A percentile compares a stretch with the other conserved stretches of the same genome.
phyloP scores from a whole-genome alignment of 306 rosid species.

The Trifolium subterraneum region DNA sequence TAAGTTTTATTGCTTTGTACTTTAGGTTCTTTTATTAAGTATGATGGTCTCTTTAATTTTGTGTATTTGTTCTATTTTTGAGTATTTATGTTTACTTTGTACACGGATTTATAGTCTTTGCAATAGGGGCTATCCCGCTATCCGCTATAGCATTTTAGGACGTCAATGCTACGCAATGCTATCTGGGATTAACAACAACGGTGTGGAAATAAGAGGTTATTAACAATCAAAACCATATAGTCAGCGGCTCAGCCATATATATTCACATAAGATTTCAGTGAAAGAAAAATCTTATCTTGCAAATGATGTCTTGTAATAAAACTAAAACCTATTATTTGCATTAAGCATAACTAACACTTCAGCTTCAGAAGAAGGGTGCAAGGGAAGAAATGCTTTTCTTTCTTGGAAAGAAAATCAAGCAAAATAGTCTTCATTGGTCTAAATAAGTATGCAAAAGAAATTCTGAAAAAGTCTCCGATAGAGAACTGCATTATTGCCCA shows the following conservation, averaged over 20 bases:
- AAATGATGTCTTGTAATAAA: slow-evolving; percentile 27
- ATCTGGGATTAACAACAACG: not conserved
- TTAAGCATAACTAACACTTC: slow-evolving; percentile 22
- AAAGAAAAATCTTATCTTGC: slow-evolving; percentile 16
- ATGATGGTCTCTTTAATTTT: too few relatives aligned
- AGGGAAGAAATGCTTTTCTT: not conserved
- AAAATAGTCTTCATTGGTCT: not conserved
- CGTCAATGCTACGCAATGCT: too few relatives aligned
- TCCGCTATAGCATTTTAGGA: too few relatives aligned
- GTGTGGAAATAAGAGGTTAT: not conserved
- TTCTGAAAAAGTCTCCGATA: not conserved
- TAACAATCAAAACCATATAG: slow-evolving; percentile 32
- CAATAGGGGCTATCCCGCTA: too few relatives aligned
- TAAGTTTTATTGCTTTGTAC: too few relatives aligned
- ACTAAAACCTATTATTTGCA: slow-evolving; percentile 11
- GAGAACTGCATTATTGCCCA: slow-evolving; percentile 11
- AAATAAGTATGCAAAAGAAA: slow-evolving; percentile 3
- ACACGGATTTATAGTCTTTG: too few relatives aligned
- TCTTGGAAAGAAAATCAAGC: not conserved
- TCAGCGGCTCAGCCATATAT: slow-evolving; percentile 8
- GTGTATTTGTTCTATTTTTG: too few relatives aligned
- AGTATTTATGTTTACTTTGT: not conserved
- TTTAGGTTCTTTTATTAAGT: too few relatives aligned
- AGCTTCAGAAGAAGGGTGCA: slow-evolving; percentile 18
- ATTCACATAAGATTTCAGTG: not conserved